Conservation (phyloP, 1,139 yeast genomes). For the Taiozyma sp. region DNA sequence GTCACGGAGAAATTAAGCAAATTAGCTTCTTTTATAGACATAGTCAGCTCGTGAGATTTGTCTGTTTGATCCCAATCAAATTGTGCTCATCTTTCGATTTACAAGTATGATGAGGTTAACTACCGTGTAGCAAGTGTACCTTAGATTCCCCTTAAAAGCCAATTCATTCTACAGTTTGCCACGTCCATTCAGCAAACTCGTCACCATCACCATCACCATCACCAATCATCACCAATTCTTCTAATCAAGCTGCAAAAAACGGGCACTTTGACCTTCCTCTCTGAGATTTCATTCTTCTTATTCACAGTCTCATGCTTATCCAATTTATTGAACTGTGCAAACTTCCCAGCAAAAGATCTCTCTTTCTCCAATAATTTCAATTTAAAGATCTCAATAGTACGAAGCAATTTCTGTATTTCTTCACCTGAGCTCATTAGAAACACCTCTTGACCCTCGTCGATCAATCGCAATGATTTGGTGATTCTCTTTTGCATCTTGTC, state of each 20-base stretch:
- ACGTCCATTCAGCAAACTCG: conserved; percentile 2
- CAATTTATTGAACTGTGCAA: conserved; percentile 19
- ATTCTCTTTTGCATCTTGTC: conserved; percentile 14
- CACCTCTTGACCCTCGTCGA: conserved; percentile 1
- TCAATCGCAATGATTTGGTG: conserved; percentile 1
- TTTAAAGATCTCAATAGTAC: conserved; percentile 21
- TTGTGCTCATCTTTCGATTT: no score
- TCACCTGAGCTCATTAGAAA: conserved; percentile 20
- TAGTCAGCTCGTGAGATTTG: no score
- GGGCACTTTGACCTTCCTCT: conserved; percentile 15
- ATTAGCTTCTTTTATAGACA: no score
- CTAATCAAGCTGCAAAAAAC: conserved; percentile 12
- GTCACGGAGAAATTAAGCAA: no score
- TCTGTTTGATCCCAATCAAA: no score
- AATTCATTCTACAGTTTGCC: background rate
- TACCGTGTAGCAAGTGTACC: background rate
- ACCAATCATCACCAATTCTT: background rate
- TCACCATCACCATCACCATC: background rate
- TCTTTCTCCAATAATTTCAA: conserved; percentile 6
- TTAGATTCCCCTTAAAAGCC: background rate
- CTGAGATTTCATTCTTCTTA: conserved; percentile 15
- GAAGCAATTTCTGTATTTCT: conserved; percentile 18
- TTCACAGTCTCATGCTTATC: conserved; percentile 15
- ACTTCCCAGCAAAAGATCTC: background rate
- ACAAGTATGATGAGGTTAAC: background rate